Base-by-base conservation (phyloP, 306 rosid species). In the Dicorynia guianensis region DNA sequence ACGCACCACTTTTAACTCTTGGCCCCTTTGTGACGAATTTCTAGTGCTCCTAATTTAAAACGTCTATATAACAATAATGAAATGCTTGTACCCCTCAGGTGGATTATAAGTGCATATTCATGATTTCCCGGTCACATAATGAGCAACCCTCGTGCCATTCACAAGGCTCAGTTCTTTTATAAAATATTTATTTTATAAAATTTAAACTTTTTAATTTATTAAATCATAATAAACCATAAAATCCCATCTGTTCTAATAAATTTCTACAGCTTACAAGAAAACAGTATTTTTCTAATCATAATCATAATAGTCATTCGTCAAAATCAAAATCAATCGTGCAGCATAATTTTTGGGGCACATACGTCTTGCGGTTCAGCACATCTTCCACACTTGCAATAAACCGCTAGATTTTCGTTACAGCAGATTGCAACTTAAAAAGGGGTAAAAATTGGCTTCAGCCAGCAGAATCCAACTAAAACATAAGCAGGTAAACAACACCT, bases 401-500 rank as follows among this genome's bases (percentile, higher is more conserved):
- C 55, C 30, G 48, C 53, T 50, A n/a, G 66, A 48, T 79, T 71
- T 52, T 25, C 30, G 30, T 25, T 25, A 59, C 49, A 67, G 57
- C 69, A 50, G 35, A 4, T 33, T 38, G 52, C 19, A 69, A 69
- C 62, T 25, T 1, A 81, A 62, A 67, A 52, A 72, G 53, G 57
- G 63, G 42, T 63, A 69, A 76, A 47, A 33, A 25, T 25, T 25
- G 30, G 30, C 30, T 25, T 25, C 30, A 25, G 30, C 30, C 2
- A 25, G 30, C 30, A 25, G 34, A 46, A 74, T 44, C 70, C 60
- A 63, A 25, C 69, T 56, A 49, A 15, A 59, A 59, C 33, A 59
- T 11, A 39, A 67, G 34, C 8, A 59, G 50, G 65, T 79, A 85
- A 75, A 80, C 86, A 84, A 72, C 30, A 25, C 68, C 30, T 79